A percentile compares a stretch with the other conserved stretches of the same genome.
These are phyloP conservation scores for Aspergillus luchuensis DNA, from an alignment of 2,329 filamentous ascomycete species.

Conservation along the genomic window DNA sequence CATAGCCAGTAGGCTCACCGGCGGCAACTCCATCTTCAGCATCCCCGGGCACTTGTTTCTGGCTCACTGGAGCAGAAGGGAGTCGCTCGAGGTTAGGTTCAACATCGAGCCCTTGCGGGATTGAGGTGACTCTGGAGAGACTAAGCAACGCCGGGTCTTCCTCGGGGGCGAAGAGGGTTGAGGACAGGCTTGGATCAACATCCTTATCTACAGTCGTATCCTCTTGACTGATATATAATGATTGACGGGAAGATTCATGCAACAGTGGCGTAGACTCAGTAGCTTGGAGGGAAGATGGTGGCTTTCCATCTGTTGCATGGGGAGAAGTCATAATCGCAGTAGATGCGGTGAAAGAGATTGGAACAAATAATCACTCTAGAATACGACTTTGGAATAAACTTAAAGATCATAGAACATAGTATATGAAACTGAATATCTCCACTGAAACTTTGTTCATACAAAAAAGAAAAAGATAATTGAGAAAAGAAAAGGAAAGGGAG, in stretches of 20 bases:
- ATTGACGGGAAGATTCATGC: neutral
- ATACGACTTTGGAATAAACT: neutral
- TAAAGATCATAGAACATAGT: neutral
- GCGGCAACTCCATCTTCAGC: constrained; percentile 6
- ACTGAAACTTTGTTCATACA: neutral
- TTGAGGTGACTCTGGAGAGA: constrained; percentile 26
- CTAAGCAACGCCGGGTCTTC: constrained; percentile 3
- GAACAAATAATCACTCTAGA: neutral
- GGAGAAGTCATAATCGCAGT: constrained; percentile 1
- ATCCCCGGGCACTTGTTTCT: constrained; percentile 13
- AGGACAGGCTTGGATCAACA: neutral
- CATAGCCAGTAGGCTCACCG: constrained; percentile 26
- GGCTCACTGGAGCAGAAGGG: constrained; percentile 17
- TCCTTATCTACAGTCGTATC: neutral
- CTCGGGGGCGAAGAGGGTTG: neutral
- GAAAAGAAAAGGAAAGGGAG: neutral
- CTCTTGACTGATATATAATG: neutral
- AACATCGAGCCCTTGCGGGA: constrained; percentile 30
- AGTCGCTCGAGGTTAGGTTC: constrained; percentile 30
- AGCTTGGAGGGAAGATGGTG: neutral
- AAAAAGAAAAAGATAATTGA: neutral
- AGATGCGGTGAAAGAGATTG: neutral
- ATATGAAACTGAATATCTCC: too few relatives aligned
- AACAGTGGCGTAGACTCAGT: constrained; percentile 7
- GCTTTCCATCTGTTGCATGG: neutral